Evolutionary conservation across 805 yeast species (phyloP).

Genomic region (Metschnikowia chrysomelidarum): DNA sequence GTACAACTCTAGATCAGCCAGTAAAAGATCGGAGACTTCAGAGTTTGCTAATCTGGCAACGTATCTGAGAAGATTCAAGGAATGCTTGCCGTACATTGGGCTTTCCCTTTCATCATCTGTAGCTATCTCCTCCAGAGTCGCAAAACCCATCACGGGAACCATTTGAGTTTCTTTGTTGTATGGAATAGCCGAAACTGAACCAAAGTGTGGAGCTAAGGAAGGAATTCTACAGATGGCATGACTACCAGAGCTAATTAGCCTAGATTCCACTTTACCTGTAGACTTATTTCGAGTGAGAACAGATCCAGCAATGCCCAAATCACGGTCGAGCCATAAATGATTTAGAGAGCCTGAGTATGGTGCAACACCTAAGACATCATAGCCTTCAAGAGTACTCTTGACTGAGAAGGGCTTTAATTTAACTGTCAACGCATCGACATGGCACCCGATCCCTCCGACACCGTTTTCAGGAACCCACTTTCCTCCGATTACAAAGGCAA

Average conservation of each 20-base stretch:
- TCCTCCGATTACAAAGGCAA: constrained; percentile 39
- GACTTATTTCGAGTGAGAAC: constrained; percentile 24
- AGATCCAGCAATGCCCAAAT: constrained; percentile 42
- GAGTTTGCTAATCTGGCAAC: constrained; percentile 25
- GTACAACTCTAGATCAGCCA: constrained; percentile 36
- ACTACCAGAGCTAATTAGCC: constrained; percentile 32
- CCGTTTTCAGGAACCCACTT: constrained; percentile 35
- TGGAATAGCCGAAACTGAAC: constrained; percentile 25
- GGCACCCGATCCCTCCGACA: constrained; percentile 29
- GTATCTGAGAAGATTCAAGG: constrained; percentile 32
- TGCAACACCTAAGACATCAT: constrained; percentile 39
- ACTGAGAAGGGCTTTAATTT: constrained; percentile 32
- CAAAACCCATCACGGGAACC: constrained; percentile 38
- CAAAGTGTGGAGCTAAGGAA: constrained; percentile 39
- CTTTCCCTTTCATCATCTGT: constrained; percentile 29
- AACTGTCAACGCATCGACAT: constrained; percentile 39
- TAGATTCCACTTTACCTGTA: constrained; percentile 23
- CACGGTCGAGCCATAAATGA: constrained; percentile 40
- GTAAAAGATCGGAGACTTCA: constrained; percentile 25
- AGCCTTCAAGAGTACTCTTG: constrained; percentile 27
- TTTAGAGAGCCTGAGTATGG: constrained; percentile 38
- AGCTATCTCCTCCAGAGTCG: constrained; percentile 15
- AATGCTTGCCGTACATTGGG: constrained; percentile 31
- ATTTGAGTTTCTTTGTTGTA: constrained; percentile 38
- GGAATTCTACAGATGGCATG: constrained; percentile 41